phyloP scores from a whole-genome alignment of 108 stramenopile species.

The Pseudonitzschia multistriata region DNA sequence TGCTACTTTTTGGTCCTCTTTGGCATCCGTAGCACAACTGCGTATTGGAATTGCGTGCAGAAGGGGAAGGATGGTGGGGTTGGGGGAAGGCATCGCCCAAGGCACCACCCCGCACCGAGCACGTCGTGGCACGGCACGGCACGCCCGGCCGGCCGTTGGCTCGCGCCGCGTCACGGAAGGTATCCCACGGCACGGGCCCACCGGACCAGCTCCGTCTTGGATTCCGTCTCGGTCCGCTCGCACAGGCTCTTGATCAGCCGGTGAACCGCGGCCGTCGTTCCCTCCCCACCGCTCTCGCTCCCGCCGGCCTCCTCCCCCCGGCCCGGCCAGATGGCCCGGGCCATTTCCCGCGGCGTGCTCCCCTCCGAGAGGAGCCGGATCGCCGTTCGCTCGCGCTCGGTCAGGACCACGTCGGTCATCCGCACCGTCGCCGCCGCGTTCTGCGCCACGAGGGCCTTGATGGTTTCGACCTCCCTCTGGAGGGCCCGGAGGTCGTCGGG shows the following conservation, averaged over 20 bases:
- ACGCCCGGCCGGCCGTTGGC: too few species aligned
- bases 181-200: constrained; percentile 60
- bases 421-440: constrained; percentile 29
- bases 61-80: too few species aligned
- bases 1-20: too few species aligned
- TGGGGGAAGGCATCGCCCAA: too few species aligned
- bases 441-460: constrained; percentile 40
- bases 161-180: too few species aligned
- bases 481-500: constrained; percentile 19
- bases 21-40: too few species aligned
- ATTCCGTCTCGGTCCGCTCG: constrained; percentile 35
- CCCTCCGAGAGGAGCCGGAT: constrained; percentile 47
- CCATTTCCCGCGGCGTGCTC: constrained; percentile 49
- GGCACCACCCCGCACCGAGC: too few species aligned
- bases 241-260: constrained; percentile 32
- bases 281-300: not conserved
- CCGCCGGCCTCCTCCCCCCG: not conserved
- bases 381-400: constrained; percentile 42
- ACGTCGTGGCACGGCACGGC: too few species aligned
- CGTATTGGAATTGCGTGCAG: too few species aligned
- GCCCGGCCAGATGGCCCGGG: constrained; percentile 1
- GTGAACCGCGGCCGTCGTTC: constrained; percentile 22
- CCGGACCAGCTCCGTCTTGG: constrained; percentile 58
- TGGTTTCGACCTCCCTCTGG: constrained; percentile 37
- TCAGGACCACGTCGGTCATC: constrained; percentile 45